Base-by-base conservation (phyloP, 2,329 filamentous ascomycete genomes). In the Aspergillus brunneoviolaceus region DNA sequence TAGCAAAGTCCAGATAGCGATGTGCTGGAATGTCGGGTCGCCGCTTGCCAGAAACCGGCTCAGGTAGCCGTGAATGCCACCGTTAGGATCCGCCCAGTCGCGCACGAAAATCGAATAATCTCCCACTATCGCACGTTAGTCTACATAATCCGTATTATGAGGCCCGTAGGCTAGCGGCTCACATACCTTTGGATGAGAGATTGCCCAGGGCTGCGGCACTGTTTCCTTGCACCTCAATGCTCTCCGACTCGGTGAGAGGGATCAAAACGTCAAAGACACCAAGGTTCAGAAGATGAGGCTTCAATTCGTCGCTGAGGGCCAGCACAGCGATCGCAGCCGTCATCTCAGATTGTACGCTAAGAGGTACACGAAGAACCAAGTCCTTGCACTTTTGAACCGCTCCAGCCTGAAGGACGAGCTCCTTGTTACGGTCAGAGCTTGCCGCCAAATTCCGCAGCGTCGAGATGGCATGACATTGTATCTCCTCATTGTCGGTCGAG, bases 321-420 rank as follows among this genome's bases (percentile, higher is more conserved):
- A 99, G 84, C 14, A 99, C 95, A 42, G 95, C 95, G 76, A 99
- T 97, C 1, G 95, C 95, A n/a, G 95, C 95, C 4, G 95, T 99
- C 95, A 99, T 99, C 77, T 99, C 95, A 2, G 93, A 97, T 75
- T 99, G 95, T 2, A 99, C 95, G 45, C 91, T 94, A 52, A 98
- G 84, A 0, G 95, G 92, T 2, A 98, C 95, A 58, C 96, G 89
- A 19, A 99, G 82, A 25, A 99, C 93, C 55, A 99, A 84, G 73
- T 98, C 92, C 79, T 97, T 98, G 87, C 95, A 99, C 76, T 98
- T 98, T 74, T 98, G 92, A 45, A 99, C 95, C 2, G 95, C 95
- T 25, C 95, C 95, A 35, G 95, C 95, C 77, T 98, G 92, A 52
- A 99, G 81, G 1, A 99, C 95, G n/a, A 99, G 84, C 60, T 96